Evolutionary conservation across 805 yeast genomes (phyloP).

Genomic region (Candida tallmaniae): DNA sequence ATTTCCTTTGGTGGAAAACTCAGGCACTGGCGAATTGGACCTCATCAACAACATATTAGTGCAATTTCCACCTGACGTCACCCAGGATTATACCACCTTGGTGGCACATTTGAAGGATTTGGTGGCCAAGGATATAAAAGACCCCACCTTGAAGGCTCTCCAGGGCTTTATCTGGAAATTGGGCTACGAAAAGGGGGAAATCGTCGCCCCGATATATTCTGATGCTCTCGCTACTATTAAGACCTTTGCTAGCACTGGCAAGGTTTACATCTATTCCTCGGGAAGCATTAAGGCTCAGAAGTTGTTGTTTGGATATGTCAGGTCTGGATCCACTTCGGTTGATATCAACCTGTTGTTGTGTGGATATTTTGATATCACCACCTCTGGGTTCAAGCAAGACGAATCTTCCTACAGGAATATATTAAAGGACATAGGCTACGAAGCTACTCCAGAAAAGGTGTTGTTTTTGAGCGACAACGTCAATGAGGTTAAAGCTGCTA

Average conservation of each 20-base stretch:
- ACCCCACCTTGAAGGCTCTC: conserved; percentile 65
- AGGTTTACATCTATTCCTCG: conserved; percentile 75
- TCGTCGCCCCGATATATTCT: conserved; percentile 68
- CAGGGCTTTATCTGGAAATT: conserved; percentile 82
- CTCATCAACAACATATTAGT: conserved; percentile 27
- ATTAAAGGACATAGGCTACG: conserved; percentile 33
- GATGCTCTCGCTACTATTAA: conserved; percentile 65
- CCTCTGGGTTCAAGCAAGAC: conserved; percentile 70
- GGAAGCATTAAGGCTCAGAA: conserved; percentile 89
- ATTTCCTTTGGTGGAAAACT: conserved; percentile 26
- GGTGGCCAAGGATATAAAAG: conserved; percentile 69
- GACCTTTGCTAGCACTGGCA: conserved; percentile 27
- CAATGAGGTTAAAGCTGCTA: conserved; percentile 72
- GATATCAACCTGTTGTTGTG: conserved; percentile 52
- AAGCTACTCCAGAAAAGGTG: conserved; percentile 28
- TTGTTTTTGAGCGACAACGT: conserved; percentile 80
- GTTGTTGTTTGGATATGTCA: conserved; percentile 64
- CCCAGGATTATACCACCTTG: conserved; percentile 26
- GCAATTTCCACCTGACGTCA: conserved; percentile 41
- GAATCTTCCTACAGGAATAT: conserved; percentile 56
- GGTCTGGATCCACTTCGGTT: conserved; percentile 16
- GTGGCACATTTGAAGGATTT: conserved; percentile 48
- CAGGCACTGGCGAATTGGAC: conserved; percentile 12
- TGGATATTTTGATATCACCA: conserved; percentile 82
- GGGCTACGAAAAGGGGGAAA: conserved; percentile 75